Evolutionary conservation across 2,329 filamentous ascomycete genomes (phyloP).

Genomic region (Malbranchea zuffiana): DNA sequence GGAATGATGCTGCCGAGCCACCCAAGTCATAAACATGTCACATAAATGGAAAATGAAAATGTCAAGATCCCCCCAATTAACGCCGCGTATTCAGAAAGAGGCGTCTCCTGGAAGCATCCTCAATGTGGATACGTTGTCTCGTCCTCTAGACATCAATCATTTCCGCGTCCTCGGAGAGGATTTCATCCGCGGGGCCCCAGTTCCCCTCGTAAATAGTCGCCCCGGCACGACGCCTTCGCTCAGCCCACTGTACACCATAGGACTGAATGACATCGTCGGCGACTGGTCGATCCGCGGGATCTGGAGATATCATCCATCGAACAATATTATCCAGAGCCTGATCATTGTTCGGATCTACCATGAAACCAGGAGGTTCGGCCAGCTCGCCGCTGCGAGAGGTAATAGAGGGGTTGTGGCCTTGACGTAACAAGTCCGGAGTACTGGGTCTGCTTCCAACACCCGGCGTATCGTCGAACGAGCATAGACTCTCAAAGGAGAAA

Average conservation of each 20-base stretch:
- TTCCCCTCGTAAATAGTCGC: slow-evolving; percentile 95
- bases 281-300: slow-evolving; percentile 61
- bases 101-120: no score
- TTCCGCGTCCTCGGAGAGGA: slow-evolving; percentile 48
- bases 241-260: slow-evolving; percentile 70
- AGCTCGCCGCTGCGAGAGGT: slow-evolving; percentile 45
- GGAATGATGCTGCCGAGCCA: no score
- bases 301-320: slow-evolving; percentile 72
- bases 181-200: slow-evolving; percentile 70
- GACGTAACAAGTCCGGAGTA: slow-evolving; percentile 8
- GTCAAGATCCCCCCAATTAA: no score
- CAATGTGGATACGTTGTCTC: no score
- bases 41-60: no score
- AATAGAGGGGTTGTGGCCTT: slow-evolving; percentile 1
- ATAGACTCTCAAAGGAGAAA: slow-evolving; percentile 35
- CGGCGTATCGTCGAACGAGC: slow-evolving; percentile 26
- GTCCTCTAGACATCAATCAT: slow-evolving; percentile 51
- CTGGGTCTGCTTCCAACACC: no score
- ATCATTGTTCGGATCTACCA: slow-evolving; percentile 62
- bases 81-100: no score
- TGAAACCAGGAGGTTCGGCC: slow-evolving; percentile 67
- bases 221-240: slow-evolving; percentile 63
- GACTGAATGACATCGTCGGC: slow-evolving; percentile 62
- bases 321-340: slow-evolving; percentile 77
- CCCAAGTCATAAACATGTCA: no score